Evolutionary conservation across 345 rosid species (phyloP).

Genomic region (Citrus unshiu): DNA sequence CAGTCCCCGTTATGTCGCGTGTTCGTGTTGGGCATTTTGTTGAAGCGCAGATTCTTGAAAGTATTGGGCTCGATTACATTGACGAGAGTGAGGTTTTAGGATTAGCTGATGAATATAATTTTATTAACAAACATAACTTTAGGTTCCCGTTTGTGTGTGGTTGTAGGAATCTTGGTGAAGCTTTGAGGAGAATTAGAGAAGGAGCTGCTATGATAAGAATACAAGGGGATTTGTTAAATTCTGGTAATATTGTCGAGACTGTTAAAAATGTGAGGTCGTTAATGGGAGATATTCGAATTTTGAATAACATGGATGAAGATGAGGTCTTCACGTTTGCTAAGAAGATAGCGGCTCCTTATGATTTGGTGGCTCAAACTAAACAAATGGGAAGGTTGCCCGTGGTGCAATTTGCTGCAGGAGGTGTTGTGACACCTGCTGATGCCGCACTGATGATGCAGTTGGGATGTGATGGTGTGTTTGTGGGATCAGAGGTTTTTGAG

Average conservation of each 20-base stretch:
- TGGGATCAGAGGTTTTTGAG: conserved; percentile 46
- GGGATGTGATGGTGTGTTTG: conserved; percentile 62
- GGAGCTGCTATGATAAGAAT: conserved; percentile 43
- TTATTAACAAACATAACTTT: conserved; percentile 46
- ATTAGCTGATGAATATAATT: conserved; percentile 45
- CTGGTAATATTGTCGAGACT: conserved; percentile 30
- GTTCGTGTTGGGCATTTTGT: conserved; percentile 65
- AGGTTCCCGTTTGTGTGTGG: conserved; percentile 44
- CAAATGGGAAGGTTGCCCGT: conserved; percentile 65
- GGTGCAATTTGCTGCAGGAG: conserved; percentile 58
- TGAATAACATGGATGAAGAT: conserved; percentile 51
- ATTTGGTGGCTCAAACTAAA: conserved; percentile 60
- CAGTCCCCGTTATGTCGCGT: conserved; percentile 55
- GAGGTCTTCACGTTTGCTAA: conserved; percentile 52
- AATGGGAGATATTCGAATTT: conserved; percentile 37
- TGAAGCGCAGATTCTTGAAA: conserved; percentile 68
- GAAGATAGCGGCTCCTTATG: conserved; percentile 54
- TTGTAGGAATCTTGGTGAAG: conserved; percentile 40
- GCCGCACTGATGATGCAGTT: conserved; percentile 72
- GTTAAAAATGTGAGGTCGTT: conserved; percentile 35
- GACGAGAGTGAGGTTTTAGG: conserved; percentile 63
- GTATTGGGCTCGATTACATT: conserved; percentile 43
- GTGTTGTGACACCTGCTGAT: conserved; percentile 57
- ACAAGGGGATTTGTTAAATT: conserved; percentile 26
- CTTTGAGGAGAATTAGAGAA: conserved; percentile 36